Conservation (phyloP, 2,329 filamentous ascomycete genomes). For the Talaromyces sp. region DNA sequence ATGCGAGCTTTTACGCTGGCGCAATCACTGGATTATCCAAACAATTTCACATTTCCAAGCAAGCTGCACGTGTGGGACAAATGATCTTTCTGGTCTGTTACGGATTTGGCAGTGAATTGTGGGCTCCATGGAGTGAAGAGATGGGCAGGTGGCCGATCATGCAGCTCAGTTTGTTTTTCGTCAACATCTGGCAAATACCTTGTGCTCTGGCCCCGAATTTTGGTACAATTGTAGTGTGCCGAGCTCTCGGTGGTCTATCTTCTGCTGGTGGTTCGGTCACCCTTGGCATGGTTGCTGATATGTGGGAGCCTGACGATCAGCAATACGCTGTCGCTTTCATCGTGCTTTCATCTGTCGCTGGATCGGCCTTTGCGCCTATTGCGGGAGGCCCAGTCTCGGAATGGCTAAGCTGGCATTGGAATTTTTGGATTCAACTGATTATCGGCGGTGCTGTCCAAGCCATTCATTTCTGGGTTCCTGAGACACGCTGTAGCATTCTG, state of each 20-base stretch:
- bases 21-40: slow-evolving; percentile 60
- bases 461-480: slow-evolving; percentile 51
- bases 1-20: slow-evolving; percentile 69
- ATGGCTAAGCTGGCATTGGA: slow-evolving; percentile 55
- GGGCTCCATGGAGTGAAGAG: slow-evolving; percentile 84
- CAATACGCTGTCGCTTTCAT: slow-evolving; percentile 61
- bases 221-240: slow-evolving; percentile 64
- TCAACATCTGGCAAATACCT: slow-evolving; percentile 73
- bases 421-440: slow-evolving; percentile 62
- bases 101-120: slow-evolving; percentile 80
- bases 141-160: slow-evolving; percentile 72
- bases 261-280: slow-evolving; percentile 64
- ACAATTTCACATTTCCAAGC: slow-evolving; percentile 64
- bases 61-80: slow-evolving; percentile 67
- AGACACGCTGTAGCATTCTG: slow-evolving; percentile 57
- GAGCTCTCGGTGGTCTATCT: slow-evolving; percentile 60
- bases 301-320: slow-evolving; percentile 57
- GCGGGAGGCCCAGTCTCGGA: slow-evolving; percentile 53
- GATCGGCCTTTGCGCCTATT: slow-evolving; percentile 48
- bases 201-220: slow-evolving; percentile 71
- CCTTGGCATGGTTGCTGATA: slow-evolving; percentile 62
- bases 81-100: slow-evolving; percentile 75
- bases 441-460: slow-evolving; percentile 54
- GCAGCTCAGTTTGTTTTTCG: slow-evolving; percentile 67
- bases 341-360: slow-evolving; percentile 55